Conservation (phyloP, 1,139 yeast species). For the Kodamaea ohmeri region DNA sequence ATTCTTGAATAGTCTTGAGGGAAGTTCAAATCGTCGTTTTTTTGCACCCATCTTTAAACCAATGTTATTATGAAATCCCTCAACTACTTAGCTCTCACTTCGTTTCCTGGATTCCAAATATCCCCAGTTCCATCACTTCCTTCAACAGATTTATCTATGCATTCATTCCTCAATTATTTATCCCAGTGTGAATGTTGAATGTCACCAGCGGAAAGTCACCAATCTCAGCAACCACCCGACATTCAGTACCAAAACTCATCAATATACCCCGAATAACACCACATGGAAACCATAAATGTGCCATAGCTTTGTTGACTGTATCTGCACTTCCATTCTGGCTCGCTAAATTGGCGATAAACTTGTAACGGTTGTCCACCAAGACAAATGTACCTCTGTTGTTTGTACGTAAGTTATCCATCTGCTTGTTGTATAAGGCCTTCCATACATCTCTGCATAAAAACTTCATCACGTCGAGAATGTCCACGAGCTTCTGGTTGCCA, state of each 20-base stretch:
- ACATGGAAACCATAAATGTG: slow-evolving; percentile 75
- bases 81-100: no score
- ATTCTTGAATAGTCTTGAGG: no score
- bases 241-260: slow-evolving; percentile 65
- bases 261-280: slow-evolving; percentile 83
- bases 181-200: slow-evolving; percentile 65
- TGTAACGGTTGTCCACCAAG: slow-evolving; percentile 64
- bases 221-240: slow-evolving; percentile 67
- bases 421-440: slow-evolving; percentile 76
- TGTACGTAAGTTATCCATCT: slow-evolving; percentile 87
- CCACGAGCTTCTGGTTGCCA: slow-evolving; percentile 45
- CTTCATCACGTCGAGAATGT: slow-evolving; percentile 79
- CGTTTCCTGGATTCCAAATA: not conserved
- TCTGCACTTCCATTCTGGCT: slow-evolving; percentile 49
- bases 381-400: slow-evolving; percentile 89
- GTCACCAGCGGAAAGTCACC: slow-evolving; percentile 62
- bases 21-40: no score
- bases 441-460: slow-evolving; percentile 91
- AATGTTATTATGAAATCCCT: no score
- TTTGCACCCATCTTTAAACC: no score
- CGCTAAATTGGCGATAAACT: slow-evolving; percentile 54
- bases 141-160: not conserved
- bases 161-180: slow-evolving; percentile 24
- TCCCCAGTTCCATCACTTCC: not conserved
- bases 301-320: slow-evolving; percentile 45